A percentile compares a stretch with the other conserved stretches of the same genome.
Conservation (phyloP, 805 yeast genomes). For the Ogataea haglerorum region DNA sequence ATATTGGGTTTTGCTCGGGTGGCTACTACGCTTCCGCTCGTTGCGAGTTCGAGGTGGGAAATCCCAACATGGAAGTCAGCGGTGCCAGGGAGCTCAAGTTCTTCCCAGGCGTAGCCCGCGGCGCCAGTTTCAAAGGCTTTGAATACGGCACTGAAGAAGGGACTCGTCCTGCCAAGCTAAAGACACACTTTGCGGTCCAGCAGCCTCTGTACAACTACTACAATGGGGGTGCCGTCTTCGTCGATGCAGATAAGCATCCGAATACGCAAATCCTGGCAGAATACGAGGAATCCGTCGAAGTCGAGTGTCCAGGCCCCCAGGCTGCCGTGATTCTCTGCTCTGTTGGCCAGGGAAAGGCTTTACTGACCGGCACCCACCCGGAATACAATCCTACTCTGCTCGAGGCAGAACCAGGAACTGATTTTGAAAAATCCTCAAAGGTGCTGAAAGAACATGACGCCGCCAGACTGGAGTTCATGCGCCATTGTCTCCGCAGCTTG, state of each 20-base stretch:
- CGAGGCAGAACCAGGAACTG: slow-evolving; percentile 29
- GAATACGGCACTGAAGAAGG: slow-evolving; percentile 75
- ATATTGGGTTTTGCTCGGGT: slow-evolving; percentile 92
- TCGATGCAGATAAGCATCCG: slow-evolving; percentile 59
- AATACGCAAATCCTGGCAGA: slow-evolving; percentile 72
- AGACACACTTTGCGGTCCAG: slow-evolving; percentile 31
- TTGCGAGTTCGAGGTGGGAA: slow-evolving; percentile 82
- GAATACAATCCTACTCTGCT: slow-evolving; percentile 65
- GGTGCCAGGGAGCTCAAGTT: slow-evolving; percentile 82
- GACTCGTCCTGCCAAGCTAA: slow-evolving; percentile 54
- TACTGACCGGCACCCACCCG: slow-evolving; percentile 86
- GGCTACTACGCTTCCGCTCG: slow-evolving; percentile 76
- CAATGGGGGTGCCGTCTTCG: slow-evolving; percentile 90
- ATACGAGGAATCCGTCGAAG: slow-evolving; percentile 56
- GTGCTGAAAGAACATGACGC: slow-evolving; percentile 42
- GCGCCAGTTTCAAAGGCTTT: slow-evolving; percentile 80
- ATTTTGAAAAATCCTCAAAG: slow-evolving; percentile 36
- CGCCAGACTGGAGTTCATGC: slow-evolving; percentile 53
- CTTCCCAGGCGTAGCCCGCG: slow-evolving; percentile 80
- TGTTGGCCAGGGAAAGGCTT: slow-evolving; percentile 71
- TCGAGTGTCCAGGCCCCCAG: slow-evolving; percentile 33
- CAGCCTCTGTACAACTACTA: slow-evolving; percentile 47
- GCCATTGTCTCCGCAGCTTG: slow-evolving; percentile 50
- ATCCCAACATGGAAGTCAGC: slow-evolving; percentile 67
- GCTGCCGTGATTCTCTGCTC: slow-evolving; percentile 75